phyloP scores from a whole-genome alignment of 129 eudicot genomes.

The Arctium minus region DNA sequence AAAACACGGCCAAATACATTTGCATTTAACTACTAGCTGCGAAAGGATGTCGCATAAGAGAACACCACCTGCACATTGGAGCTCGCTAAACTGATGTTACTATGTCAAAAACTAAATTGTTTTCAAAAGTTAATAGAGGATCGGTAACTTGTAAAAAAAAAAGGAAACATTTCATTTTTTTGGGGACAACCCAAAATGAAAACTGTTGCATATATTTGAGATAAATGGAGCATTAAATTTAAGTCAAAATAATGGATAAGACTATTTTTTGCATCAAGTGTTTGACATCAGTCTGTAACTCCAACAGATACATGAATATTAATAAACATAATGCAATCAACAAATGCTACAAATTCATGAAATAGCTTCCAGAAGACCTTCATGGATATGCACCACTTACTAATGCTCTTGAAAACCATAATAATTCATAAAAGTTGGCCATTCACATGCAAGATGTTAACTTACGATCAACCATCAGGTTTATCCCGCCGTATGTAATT shows the following conservation, averaged over 20 bases:
- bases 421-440: background rate
- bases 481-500: background rate
- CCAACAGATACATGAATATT: background rate
- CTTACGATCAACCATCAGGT: background rate
- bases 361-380: background rate
- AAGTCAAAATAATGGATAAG: background rate
- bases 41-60: background rate
- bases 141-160: background rate
- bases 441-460: background rate
- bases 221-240: background rate
- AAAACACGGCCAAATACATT: background rate
- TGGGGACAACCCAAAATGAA: background rate
- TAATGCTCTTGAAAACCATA: background rate
- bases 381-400: background rate
- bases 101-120: background rate
- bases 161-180: background rate
- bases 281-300: background rate
- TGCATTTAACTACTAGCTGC: background rate
- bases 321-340: background rate
- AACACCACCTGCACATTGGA: background rate
- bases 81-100: background rate
- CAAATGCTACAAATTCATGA: background rate
- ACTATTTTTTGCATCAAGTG: background rate
- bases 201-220: background rate
- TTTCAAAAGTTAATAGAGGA: background rate